Conservation (phyloP, 768 basidiomycete species). For the Phylloporus sp. region DNA sequence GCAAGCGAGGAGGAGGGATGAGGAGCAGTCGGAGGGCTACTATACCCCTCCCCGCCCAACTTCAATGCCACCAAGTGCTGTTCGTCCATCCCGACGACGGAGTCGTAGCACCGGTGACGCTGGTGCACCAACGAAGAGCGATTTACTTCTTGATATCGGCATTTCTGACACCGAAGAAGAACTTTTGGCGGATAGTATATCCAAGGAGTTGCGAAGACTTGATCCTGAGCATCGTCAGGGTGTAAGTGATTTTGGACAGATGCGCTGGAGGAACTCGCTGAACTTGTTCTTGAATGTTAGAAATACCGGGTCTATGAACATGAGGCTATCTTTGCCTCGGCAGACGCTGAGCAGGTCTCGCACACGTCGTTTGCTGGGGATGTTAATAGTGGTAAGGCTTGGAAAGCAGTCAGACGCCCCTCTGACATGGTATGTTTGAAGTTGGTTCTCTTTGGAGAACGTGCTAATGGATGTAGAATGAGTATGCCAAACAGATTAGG, state of each 20-base stretch:
- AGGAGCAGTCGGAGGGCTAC: slow-evolving; percentile 38
- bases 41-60: slow-evolving; percentile 31
- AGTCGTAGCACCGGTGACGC: slow-evolving; percentile 81
- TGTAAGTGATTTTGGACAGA: slow-evolving; percentile 16
- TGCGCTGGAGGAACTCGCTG: background rate
- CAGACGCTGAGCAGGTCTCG: slow-evolving; percentile 65
- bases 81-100: slow-evolving; percentile 56
- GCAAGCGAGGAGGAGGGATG: slow-evolving; percentile 53
- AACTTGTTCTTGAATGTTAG: slow-evolving; percentile 31
- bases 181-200: slow-evolving; percentile 63
- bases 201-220: slow-evolving; percentile 63
- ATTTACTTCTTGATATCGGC: slow-evolving; percentile 36
- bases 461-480: slow-evolving; percentile 56
- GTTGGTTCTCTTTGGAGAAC: background rate
- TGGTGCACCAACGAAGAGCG: slow-evolving; percentile 38
- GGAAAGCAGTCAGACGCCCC: slow-evolving; percentile 83
- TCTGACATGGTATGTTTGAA: slow-evolving; percentile 80
- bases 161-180: slow-evolving; percentile 46
- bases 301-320: slow-evolving; percentile 82
- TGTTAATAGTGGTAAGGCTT: slow-evolving; percentile 74
- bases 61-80: slow-evolving; percentile 25
- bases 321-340: slow-evolving; percentile 77
- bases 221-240: slow-evolving; percentile 33
- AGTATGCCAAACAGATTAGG: slow-evolving; percentile 87
- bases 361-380: slow-evolving; percentile 77